Evolutionary conservation across 495 filamentous ascomycete species (phyloP), one percentile per base, ranked within the genome.

Genomic region (Delitschia confertaspora): DNA sequence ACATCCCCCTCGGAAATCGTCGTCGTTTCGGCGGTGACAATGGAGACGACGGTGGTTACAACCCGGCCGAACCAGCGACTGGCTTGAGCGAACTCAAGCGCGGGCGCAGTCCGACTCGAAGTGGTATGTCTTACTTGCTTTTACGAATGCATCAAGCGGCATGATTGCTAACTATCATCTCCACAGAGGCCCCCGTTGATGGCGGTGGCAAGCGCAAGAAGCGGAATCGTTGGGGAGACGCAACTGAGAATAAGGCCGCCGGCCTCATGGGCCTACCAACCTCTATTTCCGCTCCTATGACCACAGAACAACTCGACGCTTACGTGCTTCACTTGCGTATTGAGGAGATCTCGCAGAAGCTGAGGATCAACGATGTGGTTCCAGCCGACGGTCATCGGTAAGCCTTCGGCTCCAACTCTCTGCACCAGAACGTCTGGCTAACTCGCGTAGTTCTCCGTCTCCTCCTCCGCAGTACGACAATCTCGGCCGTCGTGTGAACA

Each of bases 281-380:
- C 13, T 82, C 88, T 63, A 95, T 98, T 68, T 82, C 85, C 63
- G 86, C 85, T 34, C 85, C 88, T 65, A 95, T 98, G 85, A 96
- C 91, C 33, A 87, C 76, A 62, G 91, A 98, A 68, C 91, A 98
- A 68, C 76, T 95, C 31, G 91, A 98, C 65, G 91, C 91, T 13
- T 98, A 98, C 60, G 86, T 85, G 13, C 67, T 95, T 42, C 88
- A 98, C 63, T 68, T 98, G 51, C 85, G 91, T 61, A 93, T 98
- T 51, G 87, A 95, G 63, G 91, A 98, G 67, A 98, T 98, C 56
- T 95, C 86, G 61, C 88, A 98, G 69, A 96, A 96, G 73, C 80
- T 98, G 51, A 79, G 85, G 55, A 98, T 98, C 63, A 88, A 94
- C 65, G 91, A 98, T 70, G 88, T 96, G 35, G 88, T 98, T 44